Percentiles rank a stretch among this genome's conserved stretches.
Conservation (phyloP, 164 flowering plant species). For the Taxillus chinensis region DNA sequence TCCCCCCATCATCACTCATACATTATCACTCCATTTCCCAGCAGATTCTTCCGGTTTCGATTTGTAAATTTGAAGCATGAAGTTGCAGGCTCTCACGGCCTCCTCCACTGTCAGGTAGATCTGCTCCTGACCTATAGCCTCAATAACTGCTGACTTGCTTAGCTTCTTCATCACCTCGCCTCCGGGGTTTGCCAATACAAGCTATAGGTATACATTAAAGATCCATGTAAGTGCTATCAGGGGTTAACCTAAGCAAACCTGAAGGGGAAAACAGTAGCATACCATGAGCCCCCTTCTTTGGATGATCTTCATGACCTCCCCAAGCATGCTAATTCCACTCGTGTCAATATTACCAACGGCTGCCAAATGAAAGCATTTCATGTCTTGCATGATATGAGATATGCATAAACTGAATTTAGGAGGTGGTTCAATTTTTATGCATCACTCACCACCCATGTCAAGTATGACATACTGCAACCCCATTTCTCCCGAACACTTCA, state of each 20-base stretch:
- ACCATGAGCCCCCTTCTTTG: conserved; percentile 58
- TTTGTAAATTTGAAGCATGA: conserved; percentile 45
- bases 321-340: conserved; percentile 68
- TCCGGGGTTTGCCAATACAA: conserved; percentile 56
- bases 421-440: neutral
- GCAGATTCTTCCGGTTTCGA: conserved; percentile 11
- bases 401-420: neutral
- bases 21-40: conserved; percentile 11
- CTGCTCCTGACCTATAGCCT: conserved; percentile 45
- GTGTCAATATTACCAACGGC: conserved; percentile 66
- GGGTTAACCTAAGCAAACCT: too few species aligned
- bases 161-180: conserved; percentile 68
- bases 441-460: conserved; percentile 46
- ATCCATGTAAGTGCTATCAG: too few species aligned
- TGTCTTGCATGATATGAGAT: too few species aligned
- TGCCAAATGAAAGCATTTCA: conserved; percentile 11
- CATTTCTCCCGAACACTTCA: conserved; percentile 35
- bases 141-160: conserved; percentile 36
- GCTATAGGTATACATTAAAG: conserved; percentile 15
- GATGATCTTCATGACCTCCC: conserved; percentile 40
- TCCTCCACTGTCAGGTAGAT: conserved; percentile 54
- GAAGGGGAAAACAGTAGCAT: neutral
- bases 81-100: conserved; percentile 61
- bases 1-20: conserved; percentile 6
- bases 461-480: conserved; percentile 51